These are phyloP conservation scores for Sistotremastrum niveocremeum DNA, from an alignment of 768 basidiomycete genomes.

Conservation along the genomic window DNA sequence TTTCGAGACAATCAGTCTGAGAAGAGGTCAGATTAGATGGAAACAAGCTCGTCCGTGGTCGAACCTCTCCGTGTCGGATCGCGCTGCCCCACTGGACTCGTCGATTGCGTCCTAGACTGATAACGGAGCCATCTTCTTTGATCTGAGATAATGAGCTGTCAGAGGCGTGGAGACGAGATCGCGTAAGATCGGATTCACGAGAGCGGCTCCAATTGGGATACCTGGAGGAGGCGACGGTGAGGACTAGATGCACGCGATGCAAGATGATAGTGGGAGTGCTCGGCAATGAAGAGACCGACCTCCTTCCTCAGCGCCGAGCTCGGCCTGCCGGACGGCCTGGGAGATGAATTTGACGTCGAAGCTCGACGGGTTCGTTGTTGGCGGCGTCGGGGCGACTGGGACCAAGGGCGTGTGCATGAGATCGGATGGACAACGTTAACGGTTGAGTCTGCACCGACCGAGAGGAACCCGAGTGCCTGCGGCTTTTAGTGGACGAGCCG, in stretches of 20 bases:
- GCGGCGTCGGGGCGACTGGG: background rate
- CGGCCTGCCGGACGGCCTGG: background rate
- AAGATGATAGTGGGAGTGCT: background rate
- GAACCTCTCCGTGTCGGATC: slow-evolving; percentile 34
- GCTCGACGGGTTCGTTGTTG: background rate
- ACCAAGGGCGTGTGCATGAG: too few relatives aligned
- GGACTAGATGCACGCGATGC: background rate
- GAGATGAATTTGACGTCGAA: background rate
- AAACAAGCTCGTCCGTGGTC: background rate
- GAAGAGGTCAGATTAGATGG: background rate
- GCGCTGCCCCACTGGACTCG: slow-evolving; percentile 30
- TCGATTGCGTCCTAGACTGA: slow-evolving; percentile 32
- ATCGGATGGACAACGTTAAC: too few relatives aligned
- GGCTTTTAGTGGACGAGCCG: too few relatives aligned
- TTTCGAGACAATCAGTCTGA: slow-evolving; percentile 29
- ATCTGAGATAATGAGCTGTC: slow-evolving; percentile 9
- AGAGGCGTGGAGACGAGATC: slow-evolving; percentile 1
- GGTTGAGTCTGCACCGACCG: too few relatives aligned
- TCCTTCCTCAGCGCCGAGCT: background rate
- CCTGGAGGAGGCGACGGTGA: slow-evolving; percentile 27
- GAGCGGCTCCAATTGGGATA: slow-evolving; percentile 47
- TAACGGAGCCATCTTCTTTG: slow-evolving; percentile 11
- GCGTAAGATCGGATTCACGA: slow-evolving; percentile 17
- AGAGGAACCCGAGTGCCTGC: too few relatives aligned
- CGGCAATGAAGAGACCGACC: background rate